phyloP scores from a whole-genome alignment of 2,329 filamentous ascomycete genomes.

The Colletotrichum trifolii region DNA sequence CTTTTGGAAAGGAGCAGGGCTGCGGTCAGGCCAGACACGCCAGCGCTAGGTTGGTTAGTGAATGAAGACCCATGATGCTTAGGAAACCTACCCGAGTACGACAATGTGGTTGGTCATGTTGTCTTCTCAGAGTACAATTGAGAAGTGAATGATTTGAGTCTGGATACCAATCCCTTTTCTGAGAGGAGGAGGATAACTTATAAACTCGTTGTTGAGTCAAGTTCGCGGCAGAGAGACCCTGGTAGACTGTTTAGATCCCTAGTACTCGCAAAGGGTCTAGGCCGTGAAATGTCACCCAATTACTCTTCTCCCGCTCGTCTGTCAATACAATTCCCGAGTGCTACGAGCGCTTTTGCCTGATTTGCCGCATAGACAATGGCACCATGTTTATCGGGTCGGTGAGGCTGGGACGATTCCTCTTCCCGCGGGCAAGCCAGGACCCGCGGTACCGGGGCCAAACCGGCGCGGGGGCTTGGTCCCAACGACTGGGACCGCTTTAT shows the following conservation, averaged over 20 bases:
- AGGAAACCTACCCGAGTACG: slow-evolving; percentile 49
- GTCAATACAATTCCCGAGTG: too few relatives aligned
- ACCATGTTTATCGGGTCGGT: slow-evolving; percentile 12
- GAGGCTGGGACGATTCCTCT: slow-evolving; percentile 15
- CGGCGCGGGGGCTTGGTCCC: slow-evolving; percentile 23
- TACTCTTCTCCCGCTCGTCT: too few relatives aligned
- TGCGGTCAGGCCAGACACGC: slow-evolving; percentile 63
- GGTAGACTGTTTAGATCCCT: too few relatives aligned
- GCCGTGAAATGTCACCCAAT: too few relatives aligned
- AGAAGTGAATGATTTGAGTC: too few relatives aligned
- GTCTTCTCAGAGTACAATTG: neutral
- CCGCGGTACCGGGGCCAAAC: slow-evolving; percentile 32
- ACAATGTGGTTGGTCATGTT: slow-evolving; percentile 64
- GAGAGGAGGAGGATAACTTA: neutral
- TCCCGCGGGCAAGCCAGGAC: slow-evolving; percentile 29
- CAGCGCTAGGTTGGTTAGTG: slow-evolving; percentile 48
- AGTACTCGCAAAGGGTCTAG: too few relatives aligned
- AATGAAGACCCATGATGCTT: neutral
- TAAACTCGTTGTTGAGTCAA: neutral
- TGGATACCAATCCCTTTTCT: too few relatives aligned
- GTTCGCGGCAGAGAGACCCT: neutral
- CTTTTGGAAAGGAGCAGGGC: slow-evolving; percentile 60
- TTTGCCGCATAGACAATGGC: slow-evolving; percentile 6
- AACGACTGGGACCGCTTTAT: neutral
- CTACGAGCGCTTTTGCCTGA: slow-evolving; percentile 8